Conservation (phyloP, 371 early-diverging fungal genomes). For the Rhizopus arrhizus region DNA sequence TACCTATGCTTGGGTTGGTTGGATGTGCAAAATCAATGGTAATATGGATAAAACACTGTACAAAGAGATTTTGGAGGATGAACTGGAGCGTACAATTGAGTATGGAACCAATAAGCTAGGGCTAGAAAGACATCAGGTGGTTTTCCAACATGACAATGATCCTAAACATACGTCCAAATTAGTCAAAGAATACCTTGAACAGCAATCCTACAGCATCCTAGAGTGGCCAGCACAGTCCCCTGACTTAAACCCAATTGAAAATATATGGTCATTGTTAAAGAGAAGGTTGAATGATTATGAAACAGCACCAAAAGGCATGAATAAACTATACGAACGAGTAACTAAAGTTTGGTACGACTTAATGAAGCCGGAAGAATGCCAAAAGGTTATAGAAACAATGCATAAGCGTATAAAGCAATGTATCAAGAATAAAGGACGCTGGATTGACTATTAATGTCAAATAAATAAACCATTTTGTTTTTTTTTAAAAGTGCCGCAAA, state of each 20-base stretch:
- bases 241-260: slow-evolving; percentile 43
- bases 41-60: slow-evolving; percentile 25
- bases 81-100: slow-evolving; percentile 8
- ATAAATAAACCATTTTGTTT: too few relatives aligned
- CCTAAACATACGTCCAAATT: slow-evolving; percentile 32
- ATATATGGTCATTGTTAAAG: slow-evolving; percentile 20
- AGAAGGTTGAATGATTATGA: slow-evolving; percentile 9
- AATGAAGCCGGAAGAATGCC: not conserved
- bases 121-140: slow-evolving; percentile 15
- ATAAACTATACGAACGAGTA: slow-evolving; percentile 20
- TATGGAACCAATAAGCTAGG: slow-evolving; percentile 6
- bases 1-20: slow-evolving; percentile 11
- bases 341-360: not conserved
- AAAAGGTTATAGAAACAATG: slow-evolving; percentile 1
- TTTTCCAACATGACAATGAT: slow-evolving; percentile 40
- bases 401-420: too few relatives aligned
- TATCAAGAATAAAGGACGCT: too few relatives aligned
- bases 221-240: slow-evolving; percentile 41
- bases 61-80: slow-evolving; percentile 25
- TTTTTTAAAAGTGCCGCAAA: too few relatives aligned
- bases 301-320: slow-evolving; percentile 11
- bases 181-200: slow-evolving; percentile 12
- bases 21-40: slow-evolving; percentile 1
- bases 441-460: too few relatives aligned
- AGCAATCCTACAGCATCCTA: slow-evolving; percentile 18